phyloP scores from a whole-genome alignment of 129 eudicot species.

The Cynara cardunculus region DNA sequence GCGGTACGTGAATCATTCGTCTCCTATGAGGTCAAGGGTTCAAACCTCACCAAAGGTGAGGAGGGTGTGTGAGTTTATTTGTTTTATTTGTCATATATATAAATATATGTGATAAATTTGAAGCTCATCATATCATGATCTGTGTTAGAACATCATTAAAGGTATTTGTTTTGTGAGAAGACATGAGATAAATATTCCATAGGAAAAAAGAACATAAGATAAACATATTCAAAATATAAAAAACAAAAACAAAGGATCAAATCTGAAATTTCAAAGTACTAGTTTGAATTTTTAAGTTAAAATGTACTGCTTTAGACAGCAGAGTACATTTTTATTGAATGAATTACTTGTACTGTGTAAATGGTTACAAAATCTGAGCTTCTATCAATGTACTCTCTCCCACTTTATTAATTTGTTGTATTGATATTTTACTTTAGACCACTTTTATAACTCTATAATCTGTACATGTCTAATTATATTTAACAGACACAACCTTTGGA shows the following conservation, averaged over 20 bases:
- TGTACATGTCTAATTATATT: background rate
- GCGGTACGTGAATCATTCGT: no score
- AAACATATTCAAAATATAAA: conserved; percentile 7
- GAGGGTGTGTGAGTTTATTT: no score
- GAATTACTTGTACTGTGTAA: conserved; percentile 30
- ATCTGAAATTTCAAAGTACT: conserved; percentile 28
- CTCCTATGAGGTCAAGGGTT: no score
- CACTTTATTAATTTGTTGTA: background rate
- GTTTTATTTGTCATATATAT: no score
- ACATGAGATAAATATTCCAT: conserved; percentile 8
- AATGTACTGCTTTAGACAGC: conserved; percentile 20
- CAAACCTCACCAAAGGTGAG: no score
- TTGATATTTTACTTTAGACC: conserved; percentile 1
- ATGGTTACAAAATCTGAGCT: conserved; percentile 25
- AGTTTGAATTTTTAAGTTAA: conserved; percentile 18
- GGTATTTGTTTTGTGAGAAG: background rate
- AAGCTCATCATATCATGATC: no score
- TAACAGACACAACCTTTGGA: background rate
- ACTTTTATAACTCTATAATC: background rate
- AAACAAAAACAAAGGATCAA: conserved; percentile 30
- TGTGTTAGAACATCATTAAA: background rate
- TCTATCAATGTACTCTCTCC: conserved; percentile 6
- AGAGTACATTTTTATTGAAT: conserved; percentile 31
- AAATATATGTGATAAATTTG: no score
- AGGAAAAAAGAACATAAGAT: background rate